Conservation (phyloP, 179 eudicot genomes). For the Spinacia oleracea region DNA sequence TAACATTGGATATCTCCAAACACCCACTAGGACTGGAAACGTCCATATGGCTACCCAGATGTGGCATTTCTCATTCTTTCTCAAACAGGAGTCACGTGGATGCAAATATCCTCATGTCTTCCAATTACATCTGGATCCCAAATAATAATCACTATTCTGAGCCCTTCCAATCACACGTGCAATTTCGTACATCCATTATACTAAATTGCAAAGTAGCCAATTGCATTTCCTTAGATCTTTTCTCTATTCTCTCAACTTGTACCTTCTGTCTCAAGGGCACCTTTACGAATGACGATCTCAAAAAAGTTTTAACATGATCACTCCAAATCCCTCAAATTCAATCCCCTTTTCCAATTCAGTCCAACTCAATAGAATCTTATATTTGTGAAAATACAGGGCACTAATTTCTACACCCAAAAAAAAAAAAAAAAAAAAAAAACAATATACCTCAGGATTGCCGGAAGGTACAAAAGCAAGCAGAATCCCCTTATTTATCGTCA, state of each 20-base stretch:
- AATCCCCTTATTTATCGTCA: conserved; percentile 88
- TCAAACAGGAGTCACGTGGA: not conserved
- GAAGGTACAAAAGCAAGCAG: conserved; percentile 96
- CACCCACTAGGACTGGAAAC: not conserved
- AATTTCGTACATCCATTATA: not conserved
- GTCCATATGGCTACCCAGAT: not conserved
- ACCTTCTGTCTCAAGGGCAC: not conserved
- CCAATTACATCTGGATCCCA: not conserved
- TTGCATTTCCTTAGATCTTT: conserved; percentile 2
- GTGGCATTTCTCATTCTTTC: not conserved
- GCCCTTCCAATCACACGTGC: not conserved
- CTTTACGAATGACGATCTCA: not conserved
- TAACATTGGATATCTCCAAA: not conserved
- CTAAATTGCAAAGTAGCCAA: not conserved
- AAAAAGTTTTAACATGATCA: not conserved
- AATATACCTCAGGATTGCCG: conserved; percentile 66
- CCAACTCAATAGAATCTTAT: not conserved
- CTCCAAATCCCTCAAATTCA: not conserved
- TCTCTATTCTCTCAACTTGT: not conserved
- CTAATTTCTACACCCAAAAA: no score
- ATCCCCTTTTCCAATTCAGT: not conserved
- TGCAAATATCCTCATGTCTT: not conserved
- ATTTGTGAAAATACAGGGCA: not conserved
- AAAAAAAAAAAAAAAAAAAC: conserved; percentile 17
- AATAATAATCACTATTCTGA: not conserved